A percentile compares a stretch with the other conserved stretches of the same genome.
Evolutionary conservation across 208 protist genomes (phyloP).

Genomic region (Leptomonas seymouri): DNA sequence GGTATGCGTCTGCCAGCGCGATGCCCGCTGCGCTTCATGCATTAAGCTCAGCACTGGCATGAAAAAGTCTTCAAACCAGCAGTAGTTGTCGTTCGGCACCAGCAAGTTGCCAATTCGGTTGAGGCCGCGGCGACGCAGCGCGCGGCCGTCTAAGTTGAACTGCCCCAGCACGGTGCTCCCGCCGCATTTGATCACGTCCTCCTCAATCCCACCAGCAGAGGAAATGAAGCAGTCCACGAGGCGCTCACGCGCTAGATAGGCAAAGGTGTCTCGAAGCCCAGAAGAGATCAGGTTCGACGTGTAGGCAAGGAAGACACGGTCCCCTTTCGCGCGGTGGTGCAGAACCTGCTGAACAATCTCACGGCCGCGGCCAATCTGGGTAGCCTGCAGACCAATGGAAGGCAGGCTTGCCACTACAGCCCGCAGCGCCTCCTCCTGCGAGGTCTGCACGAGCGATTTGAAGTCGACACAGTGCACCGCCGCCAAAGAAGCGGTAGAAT

Average conservation of each 20-base stretch:
- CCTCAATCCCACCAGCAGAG: slow-evolving; percentile 99
- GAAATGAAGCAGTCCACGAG: slow-evolving; percentile 98
- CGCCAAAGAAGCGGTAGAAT: not conserved
- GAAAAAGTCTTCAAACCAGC: slow-evolving; percentile 99
- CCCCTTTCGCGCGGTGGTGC: slow-evolving; percentile 42
- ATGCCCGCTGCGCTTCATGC: slow-evolving; percentile 90
- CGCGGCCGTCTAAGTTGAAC: slow-evolving; percentile 93
- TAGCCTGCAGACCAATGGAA: slow-evolving; percentile 75
- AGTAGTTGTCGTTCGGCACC: slow-evolving; percentile 99
- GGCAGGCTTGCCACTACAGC: slow-evolving; percentile 46
- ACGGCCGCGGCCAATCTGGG: slow-evolving; percentile 72
- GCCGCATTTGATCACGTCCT: slow-evolving; percentile 99
- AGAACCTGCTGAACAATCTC: slow-evolving; percentile 66
- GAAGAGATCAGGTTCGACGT: slow-evolving; percentile 99
- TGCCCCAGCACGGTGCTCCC: slow-evolving; percentile 95
- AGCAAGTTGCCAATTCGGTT: slow-evolving; percentile 99
- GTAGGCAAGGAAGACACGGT: slow-evolving; percentile 98
- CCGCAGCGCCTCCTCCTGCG: slow-evolving; percentile 60
- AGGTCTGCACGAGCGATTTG: slow-evolving; percentile 37
- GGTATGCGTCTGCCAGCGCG: slow-evolving; percentile 62
- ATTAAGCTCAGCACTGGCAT: slow-evolving; percentile 96
- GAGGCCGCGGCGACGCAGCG: slow-evolving; percentile 89
- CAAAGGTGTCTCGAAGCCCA: slow-evolving; percentile 98
- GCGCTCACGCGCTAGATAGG: slow-evolving; percentile 95
- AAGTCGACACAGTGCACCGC: slow-evolving; percentile 58